phyloP scores from a whole-genome alignment of 768 basidiomycete genomes.

The Sporobolomyces roseus region DNA sequence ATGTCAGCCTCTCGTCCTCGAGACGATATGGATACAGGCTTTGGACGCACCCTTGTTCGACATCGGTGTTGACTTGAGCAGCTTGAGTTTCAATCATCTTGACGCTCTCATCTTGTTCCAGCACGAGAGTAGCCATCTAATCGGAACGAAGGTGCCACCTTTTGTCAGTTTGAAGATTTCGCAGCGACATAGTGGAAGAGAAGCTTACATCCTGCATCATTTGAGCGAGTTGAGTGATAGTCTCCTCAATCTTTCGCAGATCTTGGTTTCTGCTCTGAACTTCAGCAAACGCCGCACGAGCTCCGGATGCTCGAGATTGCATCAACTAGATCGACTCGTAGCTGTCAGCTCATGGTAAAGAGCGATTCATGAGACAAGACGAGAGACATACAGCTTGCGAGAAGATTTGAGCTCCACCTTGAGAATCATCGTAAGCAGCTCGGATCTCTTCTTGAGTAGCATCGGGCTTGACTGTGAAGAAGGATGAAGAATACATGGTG shows the following conservation, averaged over 20 bases:
- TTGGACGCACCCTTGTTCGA: slow-evolving; percentile 53
- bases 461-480: slow-evolving; percentile 46
- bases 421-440: slow-evolving; percentile 40
- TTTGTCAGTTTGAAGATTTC: too few species aligned
- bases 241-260: slow-evolving; percentile 76
- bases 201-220: slow-evolving; percentile 72
- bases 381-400: slow-evolving; percentile 40
- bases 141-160: slow-evolving; percentile 41
- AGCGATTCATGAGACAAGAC: background rate
- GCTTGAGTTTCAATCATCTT: slow-evolving; percentile 63
- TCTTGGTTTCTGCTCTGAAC: slow-evolving; percentile 86
- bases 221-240: slow-evolving; percentile 80
- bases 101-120: slow-evolving; percentile 64
- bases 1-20: too few species aligned
- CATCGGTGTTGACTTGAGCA: slow-evolving; percentile 62
- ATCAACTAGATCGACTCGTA: slow-evolving; percentile 63
- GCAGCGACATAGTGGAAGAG: too few species aligned
- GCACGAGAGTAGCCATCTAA: slow-evolving; percentile 52
- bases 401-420: slow-evolving; percentile 43
- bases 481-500: background rate
- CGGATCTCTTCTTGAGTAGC: slow-evolving; percentile 45
- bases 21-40: too few species aligned
- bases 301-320: slow-evolving; percentile 73
- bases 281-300: slow-evolving; percentile 74
- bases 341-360: too few species aligned